Evolutionary conservation across 768 basidiomycete species (phyloP), one percentile per base, ranked within the genome.

Genomic region (Lactarius evosmus): DNA sequence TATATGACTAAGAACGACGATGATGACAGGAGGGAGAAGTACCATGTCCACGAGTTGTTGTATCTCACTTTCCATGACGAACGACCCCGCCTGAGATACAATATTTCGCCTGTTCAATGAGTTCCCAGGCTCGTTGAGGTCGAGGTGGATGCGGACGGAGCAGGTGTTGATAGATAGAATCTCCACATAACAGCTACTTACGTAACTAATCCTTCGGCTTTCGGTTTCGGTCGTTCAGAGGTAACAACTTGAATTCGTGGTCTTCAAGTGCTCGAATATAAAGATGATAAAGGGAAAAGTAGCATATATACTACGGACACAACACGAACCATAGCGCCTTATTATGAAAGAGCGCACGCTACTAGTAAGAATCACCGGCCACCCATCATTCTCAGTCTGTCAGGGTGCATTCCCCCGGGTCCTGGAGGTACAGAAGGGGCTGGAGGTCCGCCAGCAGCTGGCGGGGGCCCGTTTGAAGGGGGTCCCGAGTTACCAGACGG

Each of bases 391-490:
- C 89, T 81, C 74, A 90, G 69, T 63, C 91, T 82, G 75, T 93
- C 91, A 11, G 91, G 91, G 73, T 93, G 91, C 67, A 93, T 92
- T n/a, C 80, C 82, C n/a, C 80, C 84, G 49, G 87, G 85, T 22
- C 82, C 81, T 22, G 65, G 29, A 1, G 67, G 25, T 19, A 73
- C 73, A 33, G 76, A 74, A 52, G 74, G 70, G 1, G 44, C 12
- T 30, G 67, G 7, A 19, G 54, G 58, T 16, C 65, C 60, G 2
- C 67, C 58, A 32, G 56, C 17, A 34, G 56, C 32, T 17, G 53
- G 53, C 38, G 62, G 44, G 11, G 61, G 38, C n/a, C 61, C 60
- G 2, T 58, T 51, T 22, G n/a, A 16, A 33, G 60, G 62, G 16
- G 58, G 61, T 19, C 66, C 63, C 2, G 52, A 32, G 44, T 34